These are phyloP conservation scores for Mucor lusitanicus DNA, from an alignment of 371 early-diverging fungal genomes.

Conservation along the genomic window DNA sequence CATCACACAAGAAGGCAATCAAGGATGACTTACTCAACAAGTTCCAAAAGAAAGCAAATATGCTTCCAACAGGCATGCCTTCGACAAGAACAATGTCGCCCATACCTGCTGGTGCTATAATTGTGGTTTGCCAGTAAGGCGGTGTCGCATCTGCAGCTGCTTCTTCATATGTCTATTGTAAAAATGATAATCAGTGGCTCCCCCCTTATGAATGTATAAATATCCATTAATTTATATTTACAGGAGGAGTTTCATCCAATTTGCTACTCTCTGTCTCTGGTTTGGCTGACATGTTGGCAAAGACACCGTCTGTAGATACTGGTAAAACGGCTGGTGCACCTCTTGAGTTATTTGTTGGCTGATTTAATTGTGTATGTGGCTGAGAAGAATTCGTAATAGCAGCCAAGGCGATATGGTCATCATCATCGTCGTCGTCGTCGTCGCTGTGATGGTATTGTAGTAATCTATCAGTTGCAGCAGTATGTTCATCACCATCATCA, in stretches of 20 bases:
- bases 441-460: neutral
- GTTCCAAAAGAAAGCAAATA: constrained; percentile 65
- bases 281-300: constrained; percentile 63
- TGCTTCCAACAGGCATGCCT: constrained; percentile 64
- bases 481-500: constrained; percentile 12
- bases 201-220: neutral
- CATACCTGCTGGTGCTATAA: constrained; percentile 57
- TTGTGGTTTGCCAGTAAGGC: constrained; percentile 63
- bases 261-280: constrained; percentile 46
- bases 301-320: constrained; percentile 58
- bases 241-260: constrained; percentile 45
- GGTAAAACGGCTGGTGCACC: neutral
- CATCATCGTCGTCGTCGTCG: neutral
- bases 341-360: neutral
- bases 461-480: constrained; percentile 9
- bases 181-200: neutral
- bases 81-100: constrained; percentile 65
- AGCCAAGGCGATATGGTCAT: neutral
- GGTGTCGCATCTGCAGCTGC: constrained; percentile 66
- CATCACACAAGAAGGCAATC: neutral
- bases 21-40: constrained; percentile 47
- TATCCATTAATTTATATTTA: constrained; percentile 23
- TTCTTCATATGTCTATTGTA: constrained; percentile 60
- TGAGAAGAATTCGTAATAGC: constrained; percentile 18
- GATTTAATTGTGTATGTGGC: neutral